These are phyloP conservation scores for Dicorynia guianensis DNA, from an alignment of 306 rosid species.

Conservation along the genomic window DNA sequence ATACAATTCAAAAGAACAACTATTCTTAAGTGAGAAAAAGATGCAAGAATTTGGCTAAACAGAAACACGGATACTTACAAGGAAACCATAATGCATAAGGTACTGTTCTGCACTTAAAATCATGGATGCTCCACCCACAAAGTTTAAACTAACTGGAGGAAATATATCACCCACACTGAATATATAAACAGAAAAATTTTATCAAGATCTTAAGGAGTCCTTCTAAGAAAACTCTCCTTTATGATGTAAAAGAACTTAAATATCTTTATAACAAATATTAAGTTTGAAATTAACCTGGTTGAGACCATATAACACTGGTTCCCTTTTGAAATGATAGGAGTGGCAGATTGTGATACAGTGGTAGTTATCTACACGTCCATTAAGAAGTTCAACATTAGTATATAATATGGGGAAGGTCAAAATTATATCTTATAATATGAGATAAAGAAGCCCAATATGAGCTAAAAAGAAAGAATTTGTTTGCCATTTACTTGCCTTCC, in stretches of 20 bases:
- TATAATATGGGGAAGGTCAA: not conserved
- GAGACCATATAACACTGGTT: conserved; percentile 87
- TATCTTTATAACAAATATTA: conserved; percentile 18
- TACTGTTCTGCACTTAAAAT: conserved; percentile 87
- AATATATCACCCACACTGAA: conserved; percentile 82
- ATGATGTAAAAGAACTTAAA: conserved; percentile 26
- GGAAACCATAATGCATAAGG: conserved; percentile 72
- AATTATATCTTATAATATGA: conserved; percentile 28
- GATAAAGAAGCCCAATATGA: conserved; percentile 1
- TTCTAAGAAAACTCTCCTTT: not conserved
- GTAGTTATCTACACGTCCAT: conserved; percentile 67
- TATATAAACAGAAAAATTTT: conserved; percentile 40
- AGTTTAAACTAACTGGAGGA: conserved; percentile 89
- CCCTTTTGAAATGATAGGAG: conserved; percentile 78
- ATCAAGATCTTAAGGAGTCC: conserved; percentile 40
- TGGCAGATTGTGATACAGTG: conserved; percentile 66
- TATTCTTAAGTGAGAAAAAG: conserved; percentile 14
- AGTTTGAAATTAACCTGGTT: conserved; percentile 63
- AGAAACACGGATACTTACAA: conserved; percentile 59
- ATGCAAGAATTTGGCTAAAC: conserved; percentile 32
- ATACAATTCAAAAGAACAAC: conserved; percentile 40
- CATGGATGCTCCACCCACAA: conserved; percentile 91
- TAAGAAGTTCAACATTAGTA: conserved; percentile 40
- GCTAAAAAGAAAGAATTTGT: not conserved
- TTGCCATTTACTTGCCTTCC: conserved; percentile 11